These are phyloP conservation scores for Cryptosporidium bovis DNA, from an alignment of 169 alveolate species.

Conservation along the genomic window DNA sequence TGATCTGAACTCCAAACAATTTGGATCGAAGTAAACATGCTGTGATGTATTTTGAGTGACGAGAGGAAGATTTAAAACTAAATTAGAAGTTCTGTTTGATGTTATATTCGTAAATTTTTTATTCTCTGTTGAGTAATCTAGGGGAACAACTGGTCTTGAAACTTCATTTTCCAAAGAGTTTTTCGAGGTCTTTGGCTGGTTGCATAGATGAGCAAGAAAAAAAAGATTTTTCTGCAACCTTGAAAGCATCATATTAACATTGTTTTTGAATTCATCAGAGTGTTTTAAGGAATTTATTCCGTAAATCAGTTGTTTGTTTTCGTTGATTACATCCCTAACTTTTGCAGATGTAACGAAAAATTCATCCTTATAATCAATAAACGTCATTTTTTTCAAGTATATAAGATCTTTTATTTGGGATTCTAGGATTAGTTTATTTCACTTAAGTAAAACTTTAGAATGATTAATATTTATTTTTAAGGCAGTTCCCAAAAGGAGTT, in stretches of 20 bases:
- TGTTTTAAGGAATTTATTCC: slow-evolving; percentile 34
- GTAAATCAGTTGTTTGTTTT: slow-evolving; percentile 44
- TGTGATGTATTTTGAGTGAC: slow-evolving; percentile 31
- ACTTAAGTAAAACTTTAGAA: neutral
- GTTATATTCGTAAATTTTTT: neutral
- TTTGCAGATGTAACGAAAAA: slow-evolving; percentile 29
- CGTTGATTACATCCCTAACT: slow-evolving; percentile 16
- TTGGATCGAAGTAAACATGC: slow-evolving; percentile 13
- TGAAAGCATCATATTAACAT: slow-evolving; percentile 18
- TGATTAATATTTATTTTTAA: too few relatives aligned
- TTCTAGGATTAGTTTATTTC: neutral
- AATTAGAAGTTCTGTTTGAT: slow-evolving; percentile 12
- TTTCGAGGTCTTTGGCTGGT: slow-evolving; percentile 66
- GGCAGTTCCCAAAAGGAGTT: too few relatives aligned
- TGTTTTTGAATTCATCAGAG: neutral
- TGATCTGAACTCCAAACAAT: slow-evolving; percentile 6
- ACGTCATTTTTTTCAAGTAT: neutral
- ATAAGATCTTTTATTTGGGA: neutral
- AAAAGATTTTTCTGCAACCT: slow-evolving; percentile 55
- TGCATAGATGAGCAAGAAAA: slow-evolving; percentile 48
- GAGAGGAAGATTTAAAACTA: slow-evolving; percentile 16
- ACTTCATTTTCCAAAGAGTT: slow-evolving; percentile 20
- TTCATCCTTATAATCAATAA: neutral
- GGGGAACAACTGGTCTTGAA: slow-evolving; percentile 27
- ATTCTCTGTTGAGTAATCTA: slow-evolving; percentile 49